phyloP scores from a whole-genome alignment of 2,329 filamentous ascomycete genomes.

The Plenodomus tracheiphilus region DNA sequence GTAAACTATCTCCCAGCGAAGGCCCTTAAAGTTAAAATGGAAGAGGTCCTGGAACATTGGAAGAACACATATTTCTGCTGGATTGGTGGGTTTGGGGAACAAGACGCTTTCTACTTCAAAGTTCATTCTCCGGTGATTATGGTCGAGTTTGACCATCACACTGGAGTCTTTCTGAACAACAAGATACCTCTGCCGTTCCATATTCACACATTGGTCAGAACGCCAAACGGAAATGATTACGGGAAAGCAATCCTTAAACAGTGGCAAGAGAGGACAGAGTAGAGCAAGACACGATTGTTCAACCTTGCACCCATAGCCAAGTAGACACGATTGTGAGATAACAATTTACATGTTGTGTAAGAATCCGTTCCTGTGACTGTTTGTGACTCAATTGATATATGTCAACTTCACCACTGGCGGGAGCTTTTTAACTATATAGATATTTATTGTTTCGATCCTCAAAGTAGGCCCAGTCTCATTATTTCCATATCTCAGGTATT shows the following conservation, averaged over 20 bases:
- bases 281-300: too few species aligned
- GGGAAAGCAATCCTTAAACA: slow-evolving; percentile 52
- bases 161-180: slow-evolving; percentile 72
- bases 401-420: too few species aligned
- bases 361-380: too few species aligned
- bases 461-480: too few species aligned
- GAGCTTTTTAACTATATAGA: too few species aligned
- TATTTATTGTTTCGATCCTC: too few species aligned
- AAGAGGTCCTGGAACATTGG: slow-evolving; percentile 57
- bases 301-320: too few species aligned
- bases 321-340: too few species aligned
- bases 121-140: slow-evolving; percentile 73
- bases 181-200: slow-evolving; percentile 72
- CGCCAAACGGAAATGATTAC: slow-evolving; percentile 74
- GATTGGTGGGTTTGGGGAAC: slow-evolving; percentile 67
- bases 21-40: slow-evolving; percentile 57
- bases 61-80: slow-evolving; percentile 74
- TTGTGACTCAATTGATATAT: too few species aligned
- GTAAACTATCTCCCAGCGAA: slow-evolving; percentile 63
- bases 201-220: slow-evolving; percentile 69
- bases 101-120: slow-evolving; percentile 73
- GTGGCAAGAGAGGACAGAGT: too few species aligned
- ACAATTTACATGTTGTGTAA: too few species aligned
- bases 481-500: too few species aligned
- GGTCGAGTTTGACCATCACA: slow-evolving; percentile 75